Evolutionary conservation across 2,329 filamentous ascomycete species (phyloP), one percentile per base, ranked within the genome.

Genomic region (Ceratocystis papillata): DNA sequence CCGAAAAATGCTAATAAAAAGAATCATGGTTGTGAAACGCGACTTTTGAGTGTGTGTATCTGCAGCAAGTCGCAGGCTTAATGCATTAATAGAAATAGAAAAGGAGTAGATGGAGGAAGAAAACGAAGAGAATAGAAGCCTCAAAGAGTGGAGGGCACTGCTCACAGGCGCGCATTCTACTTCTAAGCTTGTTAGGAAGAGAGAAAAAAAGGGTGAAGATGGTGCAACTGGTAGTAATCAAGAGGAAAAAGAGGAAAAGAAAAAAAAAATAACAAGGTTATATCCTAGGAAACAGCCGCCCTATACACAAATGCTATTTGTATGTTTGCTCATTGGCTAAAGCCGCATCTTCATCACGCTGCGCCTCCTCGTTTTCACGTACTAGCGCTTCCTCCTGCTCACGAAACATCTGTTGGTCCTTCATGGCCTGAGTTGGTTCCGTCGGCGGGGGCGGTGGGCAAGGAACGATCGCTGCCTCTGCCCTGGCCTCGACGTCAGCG

Each of bases 351-450:
- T 80, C 80, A 25, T 81, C 73, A 67, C 80, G 74, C 70, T 82
- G 77, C 0, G 79, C 80, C 70, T 83, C 81, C 70, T 83, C 81
- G 68, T 82, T 81, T 73, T 83, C 80, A 53, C 77, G 75, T 72
- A 79, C 73, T 15, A 82, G 72, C 30, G 76, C 79, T 70, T 79
- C 77, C 70, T 81, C 80, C 72, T 82, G 78, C 59, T 75, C 76
- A 67, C 81, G 76, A 33, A 74, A 76, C 64, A 75, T 73, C 68
- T 79, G 76, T 69, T 80, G 78, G 37, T 77, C 79, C 5, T 73
- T 74, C 63, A 76, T 70, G 17, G 71, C 70, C 30, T 74, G 72
- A 50, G 76, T 74, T 46, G 73, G 28, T 59, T 78, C 75, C 0
- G 76, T 74, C 0, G 78, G 78, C 6, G 79, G 78, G 1, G 79